Conservation (phyloP, 768 basidiomycete genomes). For the Phlebiopsis gigantea region DNA sequence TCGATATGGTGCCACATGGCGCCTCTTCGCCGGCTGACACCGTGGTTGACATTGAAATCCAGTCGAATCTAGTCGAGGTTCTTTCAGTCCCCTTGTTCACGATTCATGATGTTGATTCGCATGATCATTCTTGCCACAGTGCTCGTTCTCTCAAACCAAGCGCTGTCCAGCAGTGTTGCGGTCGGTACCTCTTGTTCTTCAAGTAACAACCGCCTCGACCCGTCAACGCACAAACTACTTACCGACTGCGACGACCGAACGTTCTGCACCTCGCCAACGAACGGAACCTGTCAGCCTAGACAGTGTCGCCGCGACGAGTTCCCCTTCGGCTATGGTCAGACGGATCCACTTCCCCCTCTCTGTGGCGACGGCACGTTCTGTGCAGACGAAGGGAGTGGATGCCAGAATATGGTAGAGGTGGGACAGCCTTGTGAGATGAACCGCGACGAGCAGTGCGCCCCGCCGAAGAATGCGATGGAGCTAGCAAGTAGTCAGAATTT, state of each 20-base stretch:
- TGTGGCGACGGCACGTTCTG: slow-evolving; percentile 55
- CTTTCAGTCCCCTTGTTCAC: not conserved
- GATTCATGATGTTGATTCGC: not conserved
- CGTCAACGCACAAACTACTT: slow-evolving; percentile 48
- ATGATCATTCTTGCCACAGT: not conserved
- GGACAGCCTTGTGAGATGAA: slow-evolving; percentile 55
- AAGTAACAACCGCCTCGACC: slow-evolving; percentile 47
- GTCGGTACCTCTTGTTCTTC: slow-evolving; percentile 30
- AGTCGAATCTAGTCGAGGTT: not conserved
- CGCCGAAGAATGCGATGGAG: slow-evolving; percentile 34
- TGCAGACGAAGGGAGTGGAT: slow-evolving; percentile 62
- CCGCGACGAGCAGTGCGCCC: slow-evolving; percentile 52
- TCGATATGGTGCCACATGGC: not conserved
- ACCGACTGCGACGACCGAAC: slow-evolving; percentile 56
- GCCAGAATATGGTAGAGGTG: slow-evolving; percentile 33
- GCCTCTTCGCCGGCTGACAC: not conserved
- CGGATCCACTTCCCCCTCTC: slow-evolving; percentile 41
- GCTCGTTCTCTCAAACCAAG: not conserved
- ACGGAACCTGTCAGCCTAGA: slow-evolving; percentile 39
- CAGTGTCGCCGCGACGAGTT: slow-evolving; percentile 59
- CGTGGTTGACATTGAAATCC: not conserved
- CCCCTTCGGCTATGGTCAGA: slow-evolving; percentile 42
- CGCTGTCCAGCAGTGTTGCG: not conserved
- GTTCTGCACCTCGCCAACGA: slow-evolving; percentile 42
- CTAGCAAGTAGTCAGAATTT: slow-evolving; percentile 37